phyloP scores from a whole-genome alignment of 768 basidiomycete genomes.

The Serpula lacrymans region DNA sequence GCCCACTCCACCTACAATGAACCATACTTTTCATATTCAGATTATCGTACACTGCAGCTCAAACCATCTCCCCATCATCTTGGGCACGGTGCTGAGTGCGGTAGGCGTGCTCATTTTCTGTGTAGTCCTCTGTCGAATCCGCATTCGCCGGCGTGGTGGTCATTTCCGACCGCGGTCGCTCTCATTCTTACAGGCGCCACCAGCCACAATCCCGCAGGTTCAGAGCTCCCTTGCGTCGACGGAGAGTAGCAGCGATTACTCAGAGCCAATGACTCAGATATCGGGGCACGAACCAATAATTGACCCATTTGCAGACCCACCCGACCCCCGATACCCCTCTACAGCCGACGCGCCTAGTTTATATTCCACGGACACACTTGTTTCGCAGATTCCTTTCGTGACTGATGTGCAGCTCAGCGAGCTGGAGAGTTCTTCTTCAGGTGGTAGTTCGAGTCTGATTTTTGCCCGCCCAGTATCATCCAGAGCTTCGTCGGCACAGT shows the following conservation, averaged over 20 bases:
- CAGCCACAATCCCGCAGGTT: constrained; percentile 1
- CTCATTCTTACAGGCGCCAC: constrained; percentile 1
- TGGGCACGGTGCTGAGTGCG: constrained; percentile 8
- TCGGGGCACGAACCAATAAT: constrained; percentile 6
- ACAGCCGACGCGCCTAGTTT: too few species aligned
- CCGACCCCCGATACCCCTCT: too few species aligned
- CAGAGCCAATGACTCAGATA: too few species aligned
- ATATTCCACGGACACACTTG: constrained; percentile 8
- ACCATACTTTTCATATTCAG: too few species aligned
- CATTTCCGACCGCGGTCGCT: neutral
- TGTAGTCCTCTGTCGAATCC: constrained; percentile 5
- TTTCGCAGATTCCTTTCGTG: constrained; percentile 5
- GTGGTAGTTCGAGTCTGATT: constrained; percentile 18
- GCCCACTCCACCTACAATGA: too few species aligned
- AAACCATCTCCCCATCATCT: constrained; percentile 12
- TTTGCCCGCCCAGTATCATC: constrained; percentile 10
- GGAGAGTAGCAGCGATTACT: too few species aligned
- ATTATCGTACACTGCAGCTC: constrained; percentile 2
- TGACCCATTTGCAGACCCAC: constrained; percentile 18
- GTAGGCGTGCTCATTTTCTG: constrained; percentile 7
- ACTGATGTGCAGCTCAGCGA: neutral
- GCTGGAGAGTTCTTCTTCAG: constrained; percentile 3
- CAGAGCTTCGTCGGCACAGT: constrained; percentile 1
- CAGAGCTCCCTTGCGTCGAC: too few species aligned
- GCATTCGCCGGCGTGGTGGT: constrained; percentile 2